Evolutionary conservation across 2,329 filamentous ascomycete genomes (phyloP).

Genomic region (Fusarium albidum): DNA sequence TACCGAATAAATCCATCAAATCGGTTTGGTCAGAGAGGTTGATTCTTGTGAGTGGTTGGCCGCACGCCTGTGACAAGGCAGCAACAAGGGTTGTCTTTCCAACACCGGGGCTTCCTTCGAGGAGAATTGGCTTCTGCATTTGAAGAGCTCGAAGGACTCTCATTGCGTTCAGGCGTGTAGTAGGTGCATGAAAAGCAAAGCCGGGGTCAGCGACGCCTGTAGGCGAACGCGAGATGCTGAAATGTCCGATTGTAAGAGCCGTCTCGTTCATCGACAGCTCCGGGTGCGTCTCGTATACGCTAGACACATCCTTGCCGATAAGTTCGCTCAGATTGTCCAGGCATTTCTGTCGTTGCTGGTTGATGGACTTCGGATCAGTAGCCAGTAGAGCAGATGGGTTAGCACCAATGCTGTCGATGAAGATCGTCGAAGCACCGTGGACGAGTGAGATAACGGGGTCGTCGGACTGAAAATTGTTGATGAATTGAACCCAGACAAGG

Average conservation of each 20-base stretch:
- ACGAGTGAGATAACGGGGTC: conserved; percentile 62
- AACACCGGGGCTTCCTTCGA: conserved; percentile 97
- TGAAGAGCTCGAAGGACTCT: conserved; percentile 89
- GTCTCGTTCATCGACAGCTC: conserved; percentile 61
- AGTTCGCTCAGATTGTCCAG: conserved; percentile 75
- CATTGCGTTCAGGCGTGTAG: conserved; percentile 89
- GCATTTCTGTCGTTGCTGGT: conserved; percentile 76
- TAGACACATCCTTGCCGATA: conserved; percentile 67
- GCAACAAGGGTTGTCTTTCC: conserved; percentile 95
- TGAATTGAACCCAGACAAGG: conserved; percentile 91
- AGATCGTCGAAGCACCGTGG: conserved; percentile 94
- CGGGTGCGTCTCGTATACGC: conserved; percentile 71
- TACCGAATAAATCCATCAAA: conserved; percentile 96
- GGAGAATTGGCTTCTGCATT: conserved; percentile 86
- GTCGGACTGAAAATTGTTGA: conserved; percentile 70
- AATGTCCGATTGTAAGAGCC: conserved; percentile 74
- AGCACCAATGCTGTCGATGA: conserved; percentile 92
- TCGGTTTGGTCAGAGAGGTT: conserved; percentile 99
- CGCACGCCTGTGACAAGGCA: conserved; percentile 81
- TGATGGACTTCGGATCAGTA: conserved; percentile 73
- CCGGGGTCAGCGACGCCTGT: conserved; percentile 47
- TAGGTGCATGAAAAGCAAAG: conserved; percentile 83
- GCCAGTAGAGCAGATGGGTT: conserved; percentile 91
- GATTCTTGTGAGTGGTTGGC: conserved; percentile 86
- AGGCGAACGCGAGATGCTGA: conserved; percentile 66